Percentiles rank a stretch among this genome's conserved stretches.
phyloP scores from a whole-genome alignment of 2,329 filamentous ascomycete species.

The Ramichloridium luteum region DNA sequence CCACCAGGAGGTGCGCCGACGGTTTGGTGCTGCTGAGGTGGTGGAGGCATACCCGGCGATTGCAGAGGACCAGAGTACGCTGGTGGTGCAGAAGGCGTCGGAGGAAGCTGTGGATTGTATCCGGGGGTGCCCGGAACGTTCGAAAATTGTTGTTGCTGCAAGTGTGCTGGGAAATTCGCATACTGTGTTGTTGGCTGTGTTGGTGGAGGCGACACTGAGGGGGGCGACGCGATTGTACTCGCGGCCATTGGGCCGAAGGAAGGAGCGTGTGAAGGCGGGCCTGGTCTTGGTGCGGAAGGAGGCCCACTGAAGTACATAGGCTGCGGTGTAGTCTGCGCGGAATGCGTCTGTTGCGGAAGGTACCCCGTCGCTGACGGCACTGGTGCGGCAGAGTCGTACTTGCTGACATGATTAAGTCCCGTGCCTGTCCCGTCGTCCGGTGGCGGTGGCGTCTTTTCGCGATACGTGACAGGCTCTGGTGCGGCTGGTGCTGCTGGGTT shows the following conservation, averaged over 20 bases:
- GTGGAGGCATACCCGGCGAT: constrained; percentile 28
- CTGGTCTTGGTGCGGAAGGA: constrained; percentile 19
- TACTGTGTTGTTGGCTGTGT: constrained; percentile 21
- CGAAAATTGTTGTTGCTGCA: constrained; percentile 15
- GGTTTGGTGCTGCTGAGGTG: constrained; percentile 19
- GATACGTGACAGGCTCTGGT: constrained; percentile 56
- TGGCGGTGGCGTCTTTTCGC: constrained; percentile 69
- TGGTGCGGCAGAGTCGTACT: constrained; percentile 21
- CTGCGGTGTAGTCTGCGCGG: constrained; percentile 19
- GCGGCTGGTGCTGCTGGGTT: constrained; percentile 68
- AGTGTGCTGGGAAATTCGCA: constrained; percentile 25
- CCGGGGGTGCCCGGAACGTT: constrained; percentile 17
- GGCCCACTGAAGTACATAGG: constrained; percentile 29
- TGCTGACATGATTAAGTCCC: constrained; percentile 29
- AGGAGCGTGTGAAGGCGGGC: constrained; percentile 9
- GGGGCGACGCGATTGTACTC: constrained; percentile 8
- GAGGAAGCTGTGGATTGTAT: constrained; percentile 16
- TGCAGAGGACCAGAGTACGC: constrained; percentile 25
- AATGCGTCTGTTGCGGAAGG: constrained; percentile 15
- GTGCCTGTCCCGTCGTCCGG: constrained; percentile 48
- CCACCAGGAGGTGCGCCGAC: constrained; percentile 27
- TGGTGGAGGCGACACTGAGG: constrained; percentile 5
- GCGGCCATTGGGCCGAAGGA: constrained; percentile 16
- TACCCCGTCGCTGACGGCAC: not conserved
- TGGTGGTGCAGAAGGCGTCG: constrained; percentile 23